phyloP scores from a whole-genome alignment of 495 filamentous ascomycete species.

The Penicillium ochrochloron region DNA sequence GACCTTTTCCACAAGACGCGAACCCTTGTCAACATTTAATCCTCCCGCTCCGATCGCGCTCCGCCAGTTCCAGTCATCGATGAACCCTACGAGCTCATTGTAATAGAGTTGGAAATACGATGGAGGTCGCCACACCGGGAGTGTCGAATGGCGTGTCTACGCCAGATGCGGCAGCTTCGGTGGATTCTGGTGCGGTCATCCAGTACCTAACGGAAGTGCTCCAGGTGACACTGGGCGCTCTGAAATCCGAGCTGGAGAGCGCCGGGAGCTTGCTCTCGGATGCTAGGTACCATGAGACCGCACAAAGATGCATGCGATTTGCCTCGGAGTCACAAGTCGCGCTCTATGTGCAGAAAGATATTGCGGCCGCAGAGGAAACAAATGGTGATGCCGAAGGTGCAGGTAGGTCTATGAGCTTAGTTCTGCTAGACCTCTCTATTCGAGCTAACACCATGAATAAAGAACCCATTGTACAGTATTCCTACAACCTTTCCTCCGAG shows the following conservation, averaged over 20 bases:
- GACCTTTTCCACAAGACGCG: conserved; percentile 23
- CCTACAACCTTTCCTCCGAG: conserved; percentile 79
- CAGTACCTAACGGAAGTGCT: conserved; percentile 81
- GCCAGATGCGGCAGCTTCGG: conserved; percentile 43
- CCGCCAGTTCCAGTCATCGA: conserved; percentile 32
- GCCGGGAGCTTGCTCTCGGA: conserved; percentile 82
- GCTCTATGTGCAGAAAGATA: conserved; percentile 88
- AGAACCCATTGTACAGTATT: conserved; percentile 54
- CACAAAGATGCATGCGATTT: conserved; percentile 86
- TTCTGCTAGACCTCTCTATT: neutral
- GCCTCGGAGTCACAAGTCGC: conserved; percentile 84
- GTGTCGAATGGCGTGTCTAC: conserved; percentile 52
- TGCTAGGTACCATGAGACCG: conserved; percentile 70
- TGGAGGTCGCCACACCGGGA: conserved; percentile 57
- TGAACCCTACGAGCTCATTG: conserved; percentile 33
- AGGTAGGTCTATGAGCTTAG: conserved; percentile 34
- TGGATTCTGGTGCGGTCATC: conserved; percentile 68
- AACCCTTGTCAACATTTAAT: conserved; percentile 28
- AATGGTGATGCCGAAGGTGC: conserved; percentile 55
- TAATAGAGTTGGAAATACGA: conserved; percentile 36
- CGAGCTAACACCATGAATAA: conserved; percentile 14
- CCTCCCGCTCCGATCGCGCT: conserved; percentile 25
- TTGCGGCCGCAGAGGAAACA: conserved; percentile 57
- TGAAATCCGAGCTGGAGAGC: conserved; percentile 75
- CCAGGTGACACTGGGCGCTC: conserved; percentile 83